Conservation (phyloP, 2,329 filamentous ascomycete genomes). For the Cytospora piceae region DNA sequence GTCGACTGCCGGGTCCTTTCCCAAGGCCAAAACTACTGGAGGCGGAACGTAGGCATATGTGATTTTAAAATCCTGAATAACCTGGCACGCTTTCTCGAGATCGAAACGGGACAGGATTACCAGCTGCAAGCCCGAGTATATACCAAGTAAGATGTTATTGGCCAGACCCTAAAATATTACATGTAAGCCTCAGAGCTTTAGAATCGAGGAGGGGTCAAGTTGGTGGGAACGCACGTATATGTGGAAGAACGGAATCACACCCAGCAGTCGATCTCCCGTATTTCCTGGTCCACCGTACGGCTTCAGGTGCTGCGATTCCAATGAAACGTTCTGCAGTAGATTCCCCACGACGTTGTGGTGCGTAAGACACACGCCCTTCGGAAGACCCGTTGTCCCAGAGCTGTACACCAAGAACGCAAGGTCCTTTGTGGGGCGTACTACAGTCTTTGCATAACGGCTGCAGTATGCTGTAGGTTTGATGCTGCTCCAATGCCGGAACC, state of each 20-base stretch:
- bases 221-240: conserved; percentile 69
- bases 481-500: conserved; percentile 72
- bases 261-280: conserved; percentile 72
- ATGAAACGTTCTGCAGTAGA: conserved; percentile 55
- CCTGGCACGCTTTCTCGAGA: conserved; percentile 74
- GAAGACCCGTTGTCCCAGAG: conserved; percentile 86
- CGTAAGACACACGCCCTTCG: conserved; percentile 87
- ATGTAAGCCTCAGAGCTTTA: conserved; percentile 2
- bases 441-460: conserved; percentile 58
- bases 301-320: conserved; percentile 59
- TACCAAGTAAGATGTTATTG: conserved; percentile 69
- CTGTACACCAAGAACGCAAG: conserved; percentile 86
- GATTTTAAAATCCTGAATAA: conserved; percentile 75
- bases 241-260: conserved; percentile 87
- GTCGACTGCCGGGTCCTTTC: conserved; percentile 76
- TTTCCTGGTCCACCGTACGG: conserved; percentile 63
- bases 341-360: conserved; percentile 85
- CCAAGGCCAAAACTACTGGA: conserved; percentile 78
- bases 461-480: conserved; percentile 67
- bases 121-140: conserved; percentile 67
- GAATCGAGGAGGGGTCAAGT: not conserved
- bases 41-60: conserved; percentile 84
- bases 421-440: conserved; percentile 70
- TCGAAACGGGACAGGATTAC: conserved; percentile 82
- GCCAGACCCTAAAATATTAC: conserved; percentile 60